Conservation (phyloP, 257 asterid genomes). For the Solanum clarkiae region DNA sequence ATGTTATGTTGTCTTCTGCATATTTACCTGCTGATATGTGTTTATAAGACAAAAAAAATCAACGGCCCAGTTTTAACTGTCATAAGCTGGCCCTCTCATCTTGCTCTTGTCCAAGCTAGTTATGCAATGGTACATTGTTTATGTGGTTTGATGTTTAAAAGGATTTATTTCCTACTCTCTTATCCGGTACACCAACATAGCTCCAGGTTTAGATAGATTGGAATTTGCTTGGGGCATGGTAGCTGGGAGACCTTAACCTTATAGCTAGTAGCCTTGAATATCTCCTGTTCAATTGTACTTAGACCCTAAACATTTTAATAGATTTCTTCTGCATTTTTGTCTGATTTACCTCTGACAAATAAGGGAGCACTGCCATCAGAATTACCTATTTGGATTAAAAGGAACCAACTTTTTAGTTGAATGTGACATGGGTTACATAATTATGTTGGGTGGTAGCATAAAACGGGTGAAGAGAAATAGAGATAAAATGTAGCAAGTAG, state of each 20-base stretch:
- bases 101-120: not conserved
- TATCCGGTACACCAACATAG: not conserved
- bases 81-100: not conserved
- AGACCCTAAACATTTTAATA: not conserved
- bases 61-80: not conserved
- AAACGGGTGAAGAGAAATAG: not conserved
- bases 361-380: not conserved
- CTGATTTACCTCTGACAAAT: not conserved
- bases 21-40: not conserved
- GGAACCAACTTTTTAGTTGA: not conserved
- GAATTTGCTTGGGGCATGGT: not conserved
- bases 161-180: not conserved
- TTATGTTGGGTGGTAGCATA: not conserved
- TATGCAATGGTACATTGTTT: not conserved
- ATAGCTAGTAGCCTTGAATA: not conserved
- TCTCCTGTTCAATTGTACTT: not conserved
- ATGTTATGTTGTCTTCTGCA: not conserved
- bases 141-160: not conserved
- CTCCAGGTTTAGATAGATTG: not conserved
- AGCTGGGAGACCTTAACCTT: not conserved
- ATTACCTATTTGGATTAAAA: not conserved
- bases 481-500: not conserved
- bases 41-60: not conserved
- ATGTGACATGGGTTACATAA: not conserved
- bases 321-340: not conserved